These are phyloP conservation scores for Eutypella sp. DNA, from an alignment of 2,329 filamentous ascomycete genomes.

Conservation along the genomic window DNA sequence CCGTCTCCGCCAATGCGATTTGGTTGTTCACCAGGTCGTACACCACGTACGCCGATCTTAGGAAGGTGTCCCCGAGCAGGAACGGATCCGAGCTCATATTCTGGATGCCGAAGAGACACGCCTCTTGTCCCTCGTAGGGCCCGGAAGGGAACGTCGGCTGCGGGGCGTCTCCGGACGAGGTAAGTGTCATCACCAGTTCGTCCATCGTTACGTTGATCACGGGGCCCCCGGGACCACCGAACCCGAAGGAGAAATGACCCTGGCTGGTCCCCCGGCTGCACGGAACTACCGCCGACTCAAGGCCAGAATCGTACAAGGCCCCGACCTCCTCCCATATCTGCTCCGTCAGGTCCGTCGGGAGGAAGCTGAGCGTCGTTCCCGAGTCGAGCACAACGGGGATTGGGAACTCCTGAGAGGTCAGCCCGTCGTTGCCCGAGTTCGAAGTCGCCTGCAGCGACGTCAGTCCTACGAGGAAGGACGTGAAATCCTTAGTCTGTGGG, in stretches of 20 bases:
- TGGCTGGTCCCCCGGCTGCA: conserved; percentile 41
- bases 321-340: conserved; percentile 52
- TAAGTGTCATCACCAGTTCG: conserved; percentile 49
- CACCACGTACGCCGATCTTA: conserved; percentile 56
- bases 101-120: conserved; percentile 55
- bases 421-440: conserved; percentile 42
- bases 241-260: conserved; percentile 50
- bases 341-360: conserved; percentile 56
- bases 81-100: conserved; percentile 38
- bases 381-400: conserved; percentile 67
- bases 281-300: conserved; percentile 41
- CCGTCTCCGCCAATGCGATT: conserved; percentile 48
- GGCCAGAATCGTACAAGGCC: conserved; percentile 36
- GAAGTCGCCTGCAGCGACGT: conserved; percentile 44
- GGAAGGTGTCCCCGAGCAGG: conserved; percentile 53
- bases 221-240: conserved; percentile 44
- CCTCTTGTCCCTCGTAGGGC: conserved; percentile 37
- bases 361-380: conserved; percentile 66
- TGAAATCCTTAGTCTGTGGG: conserved; percentile 31
- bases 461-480: conserved; percentile 44
- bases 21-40: conserved; percentile 56
- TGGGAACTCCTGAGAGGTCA: conserved; percentile 39
- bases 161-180: conserved; percentile 24
- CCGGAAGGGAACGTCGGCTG: conserved; percentile 34
- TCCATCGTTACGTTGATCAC: conserved; percentile 49